phyloP scores from a whole-genome alignment of 2,329 filamentous ascomycete species.

The Pyrenophora teres region DNA sequence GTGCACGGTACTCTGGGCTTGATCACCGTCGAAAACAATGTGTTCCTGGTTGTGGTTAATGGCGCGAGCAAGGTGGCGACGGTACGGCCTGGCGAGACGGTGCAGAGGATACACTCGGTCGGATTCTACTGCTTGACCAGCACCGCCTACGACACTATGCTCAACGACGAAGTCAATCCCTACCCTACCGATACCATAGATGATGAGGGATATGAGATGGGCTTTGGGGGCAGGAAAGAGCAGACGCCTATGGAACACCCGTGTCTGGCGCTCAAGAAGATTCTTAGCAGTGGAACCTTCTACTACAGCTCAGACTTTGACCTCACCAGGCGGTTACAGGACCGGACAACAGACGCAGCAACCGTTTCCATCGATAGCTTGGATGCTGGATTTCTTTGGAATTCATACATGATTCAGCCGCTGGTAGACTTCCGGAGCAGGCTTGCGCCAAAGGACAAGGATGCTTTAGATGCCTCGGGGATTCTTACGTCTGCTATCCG shows the following conservation, averaged over 20 bases:
- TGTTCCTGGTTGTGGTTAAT: conserved; percentile 90
- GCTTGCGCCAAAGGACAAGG: conserved; percentile 74
- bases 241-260: conserved; percentile 82
- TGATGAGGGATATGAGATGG: conserved; percentile 59
- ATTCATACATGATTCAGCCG: conserved; percentile 96
- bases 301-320: conserved; percentile 99
- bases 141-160: conserved; percentile 79
- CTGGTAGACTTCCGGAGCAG: conserved; percentile 86
- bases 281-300: conserved; percentile 90
- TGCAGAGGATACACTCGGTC: conserved; percentile 83
- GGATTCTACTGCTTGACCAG: conserved; percentile 92
- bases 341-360: conserved; percentile 77
- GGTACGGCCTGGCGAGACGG: conserved; percentile 83
- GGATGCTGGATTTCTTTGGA: conserved; percentile 93
- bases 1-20: conserved; percentile 87
- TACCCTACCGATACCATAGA: conserved; percentile 60
- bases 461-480: conserved; percentile 80
- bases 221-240: conserved; percentile 61
- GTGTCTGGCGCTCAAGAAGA: conserved; percentile 86
- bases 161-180: conserved; percentile 62
- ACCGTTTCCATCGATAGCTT: conserved; percentile 91
- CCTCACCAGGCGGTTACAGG: conserved; percentile 88
- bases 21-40: conserved; percentile 80
- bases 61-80: conserved; percentile 77
- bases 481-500: conserved; percentile 93